Evolutionary conservation across 2,329 filamentous ascomycete genomes (phyloP).

Genomic region (Stagonosporopsis chrysanthemi): DNA sequence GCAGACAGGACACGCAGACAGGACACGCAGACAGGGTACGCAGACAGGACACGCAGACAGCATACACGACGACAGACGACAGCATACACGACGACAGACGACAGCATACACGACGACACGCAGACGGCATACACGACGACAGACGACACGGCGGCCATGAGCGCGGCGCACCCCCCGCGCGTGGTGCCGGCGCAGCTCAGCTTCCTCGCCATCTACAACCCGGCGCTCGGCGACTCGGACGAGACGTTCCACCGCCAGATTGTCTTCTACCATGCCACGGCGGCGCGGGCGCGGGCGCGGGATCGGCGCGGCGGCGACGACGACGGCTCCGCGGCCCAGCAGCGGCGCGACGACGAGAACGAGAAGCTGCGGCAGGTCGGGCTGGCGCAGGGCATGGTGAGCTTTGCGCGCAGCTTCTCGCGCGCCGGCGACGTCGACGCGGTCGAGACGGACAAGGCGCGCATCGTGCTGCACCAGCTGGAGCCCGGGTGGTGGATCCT

Average conservation of each 20-base stretch:
- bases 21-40: too few relatives aligned
- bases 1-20: too few relatives aligned
- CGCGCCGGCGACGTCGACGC: conserved; percentile 77
- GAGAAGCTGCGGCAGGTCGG: conserved; percentile 91
- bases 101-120: too few relatives aligned
- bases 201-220: conserved; percentile 95
- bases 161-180: conserved; percentile 33
- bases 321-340: conserved; percentile 52
- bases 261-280: conserved; percentile 83
- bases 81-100: too few relatives aligned
- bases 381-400: conserved; percentile 94
- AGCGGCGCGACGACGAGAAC: conserved; percentile 66
- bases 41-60: too few relatives aligned
- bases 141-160: too few relatives aligned
- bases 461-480: conserved; percentile 84
- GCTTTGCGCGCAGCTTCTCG: conserved; percentile 82
- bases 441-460: conserved; percentile 88
- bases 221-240: conserved; percentile 75
- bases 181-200: conserved; percentile 82
- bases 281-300: conserved; percentile 37
- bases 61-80: too few relatives aligned
- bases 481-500: conserved; percentile 96
- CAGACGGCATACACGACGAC: too few relatives aligned
- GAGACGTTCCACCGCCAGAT: conserved; percentile 82
- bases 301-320: conserved; percentile 46